Evolutionary conservation across 805 yeast species (phyloP).

Genomic region (Sugiyamaella boreocaroliniensis): DNA sequence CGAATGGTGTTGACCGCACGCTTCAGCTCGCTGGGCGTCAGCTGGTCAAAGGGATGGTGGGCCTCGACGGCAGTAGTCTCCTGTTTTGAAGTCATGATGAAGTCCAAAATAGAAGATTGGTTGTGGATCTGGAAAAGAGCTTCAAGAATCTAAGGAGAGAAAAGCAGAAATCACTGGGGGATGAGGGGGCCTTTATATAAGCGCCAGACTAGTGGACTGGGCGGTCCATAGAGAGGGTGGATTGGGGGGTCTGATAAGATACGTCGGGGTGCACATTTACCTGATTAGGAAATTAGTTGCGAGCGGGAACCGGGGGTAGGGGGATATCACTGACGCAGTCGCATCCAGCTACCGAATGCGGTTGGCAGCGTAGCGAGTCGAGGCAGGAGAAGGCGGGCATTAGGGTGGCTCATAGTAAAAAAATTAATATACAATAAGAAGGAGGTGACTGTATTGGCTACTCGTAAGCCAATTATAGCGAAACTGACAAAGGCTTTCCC

Average conservation of each 20-base stretch:
- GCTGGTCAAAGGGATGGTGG: conserved; percentile 32
- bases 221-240: background rate
- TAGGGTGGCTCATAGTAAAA: too few relatives aligned
- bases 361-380: background rate
- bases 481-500: too few relatives aligned
- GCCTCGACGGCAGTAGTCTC: background rate
- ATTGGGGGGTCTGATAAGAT: background rate
- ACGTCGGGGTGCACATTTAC: background rate
- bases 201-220: background rate
- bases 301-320: background rate
- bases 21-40: conserved; percentile 27
- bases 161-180: background rate
- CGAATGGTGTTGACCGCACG: conserved; percentile 24
- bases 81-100: background rate
- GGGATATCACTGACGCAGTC: background rate
- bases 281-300: background rate
- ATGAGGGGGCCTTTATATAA: background rate
- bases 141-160: too few relatives aligned
- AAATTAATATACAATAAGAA: too few relatives aligned
- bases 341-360: background rate
- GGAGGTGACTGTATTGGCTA: too few relatives aligned
- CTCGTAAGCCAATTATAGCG: too few relatives aligned
- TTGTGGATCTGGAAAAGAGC: too few relatives aligned
- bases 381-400: too few relatives aligned
- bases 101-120: background rate